A percentile compares a stretch with the other conserved stretches of the same genome.
Conservation (phyloP, 1,284 basidiomycete species). For the Pterulicium gracile region DNA sequence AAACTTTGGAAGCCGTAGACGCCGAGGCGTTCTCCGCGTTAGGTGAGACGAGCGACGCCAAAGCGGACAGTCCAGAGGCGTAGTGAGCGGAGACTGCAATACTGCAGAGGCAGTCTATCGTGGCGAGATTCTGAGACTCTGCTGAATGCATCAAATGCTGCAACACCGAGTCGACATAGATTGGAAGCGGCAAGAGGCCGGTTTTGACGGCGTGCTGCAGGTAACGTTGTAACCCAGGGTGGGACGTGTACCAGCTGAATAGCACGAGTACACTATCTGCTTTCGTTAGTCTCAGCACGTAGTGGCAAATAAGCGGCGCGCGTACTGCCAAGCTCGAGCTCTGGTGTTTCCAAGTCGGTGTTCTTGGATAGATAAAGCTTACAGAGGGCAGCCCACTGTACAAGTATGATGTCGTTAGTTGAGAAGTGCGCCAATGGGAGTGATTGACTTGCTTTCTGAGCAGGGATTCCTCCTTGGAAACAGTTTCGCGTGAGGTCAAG, state of each 20-base stretch:
- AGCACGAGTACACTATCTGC: conserved; percentile 59
- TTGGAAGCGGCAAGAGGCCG: conserved; percentile 42
- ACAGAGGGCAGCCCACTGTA: conserved; percentile 55
- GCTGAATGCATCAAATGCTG: conserved; percentile 38
- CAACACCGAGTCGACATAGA: conserved; percentile 45
- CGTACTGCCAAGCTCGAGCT: conserved; percentile 37
- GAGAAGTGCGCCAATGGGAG: too few species aligned
- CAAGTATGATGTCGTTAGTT: conserved; percentile 7
- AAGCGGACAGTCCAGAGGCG: conserved; percentile 37
- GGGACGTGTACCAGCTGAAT: conserved; percentile 54
- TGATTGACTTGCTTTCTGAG: conserved; percentile 37
- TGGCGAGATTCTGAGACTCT: conserved; percentile 48
- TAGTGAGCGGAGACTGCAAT: conserved; percentile 53
- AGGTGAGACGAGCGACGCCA: conserved; percentile 38
- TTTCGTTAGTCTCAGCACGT: conserved; percentile 2
- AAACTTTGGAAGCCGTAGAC: conserved; percentile 39
- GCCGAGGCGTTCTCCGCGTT: conserved; percentile 34
- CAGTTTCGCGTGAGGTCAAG: conserved; percentile 57
- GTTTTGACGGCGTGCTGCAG: conserved; percentile 46
- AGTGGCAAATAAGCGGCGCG: background rate
- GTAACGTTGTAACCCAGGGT: conserved; percentile 50
- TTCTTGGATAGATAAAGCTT: conserved; percentile 46
- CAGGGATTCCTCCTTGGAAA: conserved; percentile 54
- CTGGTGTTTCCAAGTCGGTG: conserved; percentile 24
- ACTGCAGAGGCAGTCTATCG: conserved; percentile 57